Conservation (phyloP, 208 protist genomes). For the Acanthamoeba lenticulata region DNA sequence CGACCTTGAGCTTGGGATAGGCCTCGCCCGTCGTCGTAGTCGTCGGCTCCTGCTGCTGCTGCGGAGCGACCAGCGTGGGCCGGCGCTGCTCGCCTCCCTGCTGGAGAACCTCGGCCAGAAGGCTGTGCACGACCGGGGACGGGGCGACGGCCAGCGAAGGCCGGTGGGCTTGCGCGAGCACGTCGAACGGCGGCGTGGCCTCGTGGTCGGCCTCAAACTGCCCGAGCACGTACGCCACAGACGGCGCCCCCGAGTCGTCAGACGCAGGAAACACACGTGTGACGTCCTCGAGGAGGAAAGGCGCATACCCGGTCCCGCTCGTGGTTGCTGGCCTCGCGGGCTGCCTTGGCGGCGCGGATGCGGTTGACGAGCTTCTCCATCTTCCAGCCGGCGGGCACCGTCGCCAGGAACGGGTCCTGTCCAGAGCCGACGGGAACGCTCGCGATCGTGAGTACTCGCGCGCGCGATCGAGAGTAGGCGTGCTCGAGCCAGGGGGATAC, state of each 20-base stretch:
- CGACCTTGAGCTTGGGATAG: neutral
- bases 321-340: neutral
- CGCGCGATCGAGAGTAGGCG: neutral
- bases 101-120: too few relatives aligned
- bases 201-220: neutral
- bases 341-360: neutral
- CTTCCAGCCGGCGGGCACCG: neutral
- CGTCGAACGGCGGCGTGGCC: neutral
- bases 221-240: too few relatives aligned
- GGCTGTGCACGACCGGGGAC: too few relatives aligned
- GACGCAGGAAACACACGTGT: neutral
- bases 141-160: too few relatives aligned
- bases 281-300: too few relatives aligned
- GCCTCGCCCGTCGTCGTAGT: neutral
- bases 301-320: neutral
- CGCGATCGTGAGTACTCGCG: neutral
- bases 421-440: too few relatives aligned
- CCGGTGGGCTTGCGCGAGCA: too few relatives aligned
- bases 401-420: conserved; percentile 46
- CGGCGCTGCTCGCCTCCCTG: too few relatives aligned
- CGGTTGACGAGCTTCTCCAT: neutral
- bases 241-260: too few relatives aligned
- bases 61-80: too few relatives aligned
- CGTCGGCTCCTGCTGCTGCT: too few relatives aligned
- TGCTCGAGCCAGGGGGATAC: neutral